phyloP scores from a whole-genome alignment of 169 alveolate genomes.

The Miamiensis avidus region DNA sequence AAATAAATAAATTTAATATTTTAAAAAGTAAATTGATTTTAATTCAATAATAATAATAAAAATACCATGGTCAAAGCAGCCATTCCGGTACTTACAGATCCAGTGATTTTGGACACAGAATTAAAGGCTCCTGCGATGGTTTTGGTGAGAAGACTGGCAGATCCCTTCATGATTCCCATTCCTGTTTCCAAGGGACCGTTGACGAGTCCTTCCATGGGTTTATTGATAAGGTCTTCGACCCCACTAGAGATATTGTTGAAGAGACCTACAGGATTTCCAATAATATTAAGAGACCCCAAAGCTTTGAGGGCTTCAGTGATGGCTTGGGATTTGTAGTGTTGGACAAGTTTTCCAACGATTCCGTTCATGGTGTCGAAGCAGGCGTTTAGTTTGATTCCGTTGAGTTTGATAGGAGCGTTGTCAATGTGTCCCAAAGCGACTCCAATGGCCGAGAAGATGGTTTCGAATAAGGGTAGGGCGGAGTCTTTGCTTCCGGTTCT shows the following conservation, averaged over 20 bases:
- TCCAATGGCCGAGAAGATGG: constrained; percentile 35
- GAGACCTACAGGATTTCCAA: constrained; percentile 81
- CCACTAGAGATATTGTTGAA: constrained; percentile 82
- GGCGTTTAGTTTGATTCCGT: constrained; percentile 64
- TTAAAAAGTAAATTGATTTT: not conserved
- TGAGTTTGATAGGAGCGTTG: constrained; percentile 77
- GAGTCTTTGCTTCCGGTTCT: constrained; percentile 1
- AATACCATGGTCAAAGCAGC: constrained; percentile 53
- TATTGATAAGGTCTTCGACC: constrained; percentile 77
- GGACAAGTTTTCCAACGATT: constrained; percentile 51
- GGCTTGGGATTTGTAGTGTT: constrained; percentile 66
- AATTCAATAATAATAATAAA: not conserved
- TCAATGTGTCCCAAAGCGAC: constrained; percentile 79
- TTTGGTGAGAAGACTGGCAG: constrained; percentile 72
- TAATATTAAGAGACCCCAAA: constrained; percentile 24
- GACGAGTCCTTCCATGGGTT: constrained; percentile 83
- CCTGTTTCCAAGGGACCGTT: constrained; percentile 88
- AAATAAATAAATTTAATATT: not conserved
- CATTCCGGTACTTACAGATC: constrained; percentile 71
- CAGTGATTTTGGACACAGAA: constrained; percentile 73
- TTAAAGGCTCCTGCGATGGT: constrained; percentile 87
- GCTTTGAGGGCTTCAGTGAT: constrained; percentile 53
- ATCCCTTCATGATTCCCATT: constrained; percentile 79
- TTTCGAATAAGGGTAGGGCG: not conserved
- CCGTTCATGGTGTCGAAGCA: constrained; percentile 68